A percentile compares a stretch with the other conserved stretches of the same genome.
phyloP scores from a whole-genome alignment of 2,329 filamentous ascomycete species.

The Aphanocladium album region DNA sequence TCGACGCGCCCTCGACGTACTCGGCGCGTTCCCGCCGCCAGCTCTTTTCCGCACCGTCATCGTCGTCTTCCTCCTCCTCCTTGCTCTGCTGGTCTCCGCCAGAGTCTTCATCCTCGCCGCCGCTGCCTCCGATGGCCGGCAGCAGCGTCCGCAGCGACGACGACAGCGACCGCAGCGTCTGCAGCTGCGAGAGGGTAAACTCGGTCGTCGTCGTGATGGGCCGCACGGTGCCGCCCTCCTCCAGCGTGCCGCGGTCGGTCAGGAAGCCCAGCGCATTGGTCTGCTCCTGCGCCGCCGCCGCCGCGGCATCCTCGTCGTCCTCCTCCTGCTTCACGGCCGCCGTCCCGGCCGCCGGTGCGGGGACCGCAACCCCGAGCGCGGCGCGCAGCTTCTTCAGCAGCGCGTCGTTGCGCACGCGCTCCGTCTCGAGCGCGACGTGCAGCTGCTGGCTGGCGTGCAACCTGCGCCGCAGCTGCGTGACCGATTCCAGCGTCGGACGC shows the following conservation, averaged over 20 bases:
- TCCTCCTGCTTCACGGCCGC: slow-evolving; percentile 11
- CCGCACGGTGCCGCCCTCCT: slow-evolving; percentile 44
- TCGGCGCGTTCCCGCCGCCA: slow-evolving; percentile 68
- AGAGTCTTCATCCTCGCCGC: slow-evolving; percentile 22
- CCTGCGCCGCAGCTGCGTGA: slow-evolving; percentile 67
- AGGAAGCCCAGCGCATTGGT: slow-evolving; percentile 50
- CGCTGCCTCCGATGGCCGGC: slow-evolving; percentile 48
- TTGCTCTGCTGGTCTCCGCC: slow-evolving; percentile 28
- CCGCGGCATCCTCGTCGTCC: no score
- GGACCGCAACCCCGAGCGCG: slow-evolving; percentile 28
- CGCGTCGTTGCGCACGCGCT: slow-evolving; percentile 66
- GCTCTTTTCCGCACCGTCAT: slow-evolving; percentile 38
- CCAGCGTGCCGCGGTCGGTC: slow-evolving; percentile 46
- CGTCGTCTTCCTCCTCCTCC: slow-evolving; percentile 23
- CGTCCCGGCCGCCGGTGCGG: slow-evolving; percentile 12
- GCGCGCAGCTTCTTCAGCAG: slow-evolving; percentile 60
- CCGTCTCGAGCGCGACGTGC: slow-evolving; percentile 62
- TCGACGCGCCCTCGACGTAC: slow-evolving; percentile 78
- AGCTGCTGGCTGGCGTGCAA: slow-evolving; percentile 75
- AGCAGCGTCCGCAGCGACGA: slow-evolving; percentile 57
- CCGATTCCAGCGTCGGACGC: slow-evolving; percentile 57
- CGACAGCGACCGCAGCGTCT: slow-evolving; percentile 66
- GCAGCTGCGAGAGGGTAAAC: slow-evolving; percentile 79
- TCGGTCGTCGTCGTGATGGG: slow-evolving; percentile 66
- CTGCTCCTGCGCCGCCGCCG: slow-evolving; percentile 10